A percentile compares a stretch with the other conserved stretches of the same genome.
phyloP scores from a whole-genome alignment of 2,329 filamentous ascomycete genomes.

The Talaromyces sp. region DNA sequence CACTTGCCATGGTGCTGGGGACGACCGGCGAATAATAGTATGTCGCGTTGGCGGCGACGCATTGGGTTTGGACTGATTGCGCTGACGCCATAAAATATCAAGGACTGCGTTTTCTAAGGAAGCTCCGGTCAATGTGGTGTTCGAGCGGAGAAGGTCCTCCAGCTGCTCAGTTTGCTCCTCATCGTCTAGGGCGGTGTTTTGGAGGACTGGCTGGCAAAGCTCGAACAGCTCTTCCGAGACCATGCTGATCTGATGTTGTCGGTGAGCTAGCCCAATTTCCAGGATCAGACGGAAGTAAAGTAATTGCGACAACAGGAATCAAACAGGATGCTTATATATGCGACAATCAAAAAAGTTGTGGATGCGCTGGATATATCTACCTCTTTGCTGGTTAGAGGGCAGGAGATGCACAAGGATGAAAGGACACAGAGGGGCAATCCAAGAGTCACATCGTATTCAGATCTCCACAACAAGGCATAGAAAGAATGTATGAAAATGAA shows the following conservation, averaged over 20 bases:
- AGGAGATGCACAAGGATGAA: conserved; percentile 8
- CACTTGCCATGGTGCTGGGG: conserved; percentile 88
- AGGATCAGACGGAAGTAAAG: neutral
- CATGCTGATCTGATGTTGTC: conserved; percentile 54
- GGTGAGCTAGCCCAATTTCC: neutral
- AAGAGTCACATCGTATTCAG: conserved; percentile 18
- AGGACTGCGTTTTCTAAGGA: conserved; percentile 81
- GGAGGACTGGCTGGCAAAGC: conserved; percentile 77
- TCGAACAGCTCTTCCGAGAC: conserved; percentile 88
- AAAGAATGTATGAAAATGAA: neutral
- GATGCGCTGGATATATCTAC: neutral
- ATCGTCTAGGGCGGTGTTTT: conserved; percentile 74
- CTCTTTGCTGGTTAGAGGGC: conserved; percentile 10
- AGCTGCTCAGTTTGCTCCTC: conserved; percentile 89
- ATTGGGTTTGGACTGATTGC: conserved; percentile 37
- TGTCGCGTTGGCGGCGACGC: conserved; percentile 78
- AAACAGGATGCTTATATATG: neutral
- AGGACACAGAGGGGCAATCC: conserved; percentile 9
- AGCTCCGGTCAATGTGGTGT: conserved; percentile 68
- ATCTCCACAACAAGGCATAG: neutral
- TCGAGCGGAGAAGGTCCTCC: conserved; percentile 73
- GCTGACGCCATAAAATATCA: conserved; percentile 69
- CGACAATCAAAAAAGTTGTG: neutral
- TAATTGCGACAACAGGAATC: neutral
- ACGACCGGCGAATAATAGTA: conserved; percentile 83